Evolutionary conservation across 768 basidiomycete species (phyloP), one percentile per base, ranked within the genome.

Genomic region (Jaapia argillacea): DNA sequence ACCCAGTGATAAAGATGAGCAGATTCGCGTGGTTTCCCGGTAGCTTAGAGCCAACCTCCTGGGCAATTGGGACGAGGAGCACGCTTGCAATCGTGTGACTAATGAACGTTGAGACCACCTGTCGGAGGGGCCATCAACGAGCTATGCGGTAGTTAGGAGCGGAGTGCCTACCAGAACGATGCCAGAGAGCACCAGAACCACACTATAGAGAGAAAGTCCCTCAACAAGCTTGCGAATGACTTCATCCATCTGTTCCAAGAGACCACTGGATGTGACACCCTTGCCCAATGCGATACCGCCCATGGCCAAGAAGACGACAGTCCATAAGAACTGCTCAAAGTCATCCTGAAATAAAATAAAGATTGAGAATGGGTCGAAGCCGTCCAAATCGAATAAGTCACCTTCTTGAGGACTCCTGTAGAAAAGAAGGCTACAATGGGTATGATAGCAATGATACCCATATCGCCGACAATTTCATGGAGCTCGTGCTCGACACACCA

Each of bases 21-120:
- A 98, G 65, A 51, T 90, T 83, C 36, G 75, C 68, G 49, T 84
- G 85, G 36, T 80, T 65, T 5, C 77, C 78, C 6, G 66, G 63
- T 37, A 97, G 68, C 39, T 75, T 85, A n/a, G 69, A 64, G 5
- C 91, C 96, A 16, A 98, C 85, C 64, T 89, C 78, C 48, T 84
- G 76, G 5, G 94, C 96, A 48, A 99, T 94, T 21, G 96, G 96
- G 14, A 96, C 93, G n/a, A 98, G 76, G 16, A 99, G 74, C 20
- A 98, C 88, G 44, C 86, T 89, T 2, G 96, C 93, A 55, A 99
- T 96, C 10, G 93, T 93, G 64, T 94, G 96, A 58, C 89, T 93
- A 61, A 99, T 97, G 63, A 91, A 89, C 1, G 91, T 92, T n/a
- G 86, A 91, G 45, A 91, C 74, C 45, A 91, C 61, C 82, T 88